Percentiles rank a stretch among this genome's conserved stretches.
Conservation (phyloP, 768 basidiomycete species). For the Tephrocybe sp. region DNA sequence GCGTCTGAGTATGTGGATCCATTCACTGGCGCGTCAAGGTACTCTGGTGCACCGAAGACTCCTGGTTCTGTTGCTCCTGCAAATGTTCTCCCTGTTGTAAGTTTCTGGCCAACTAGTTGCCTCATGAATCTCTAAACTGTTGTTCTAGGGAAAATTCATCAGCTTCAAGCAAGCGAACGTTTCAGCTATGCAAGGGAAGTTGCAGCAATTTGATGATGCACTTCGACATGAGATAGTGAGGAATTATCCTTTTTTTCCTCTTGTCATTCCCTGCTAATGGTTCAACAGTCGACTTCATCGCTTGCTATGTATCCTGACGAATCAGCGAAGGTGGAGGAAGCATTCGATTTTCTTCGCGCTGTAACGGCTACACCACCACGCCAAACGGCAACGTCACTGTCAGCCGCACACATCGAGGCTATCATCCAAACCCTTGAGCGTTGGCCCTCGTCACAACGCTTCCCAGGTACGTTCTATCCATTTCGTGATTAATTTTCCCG, state of each 20-base stretch:
- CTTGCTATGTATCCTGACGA: conserved; percentile 74
- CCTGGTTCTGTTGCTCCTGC: conserved; percentile 32
- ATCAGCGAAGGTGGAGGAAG: conserved; percentile 53
- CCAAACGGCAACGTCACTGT: conserved; percentile 33
- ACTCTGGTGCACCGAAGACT: conserved; percentile 43
- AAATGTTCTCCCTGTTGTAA: conserved; percentile 54
- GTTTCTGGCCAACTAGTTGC: conserved; percentile 13
- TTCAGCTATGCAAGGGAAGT: conserved; percentile 74
- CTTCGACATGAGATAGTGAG: conserved; percentile 71
- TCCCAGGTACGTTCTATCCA: conserved; percentile 43
- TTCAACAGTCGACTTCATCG: conserved; percentile 61
- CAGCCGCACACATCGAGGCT: conserved; percentile 55
- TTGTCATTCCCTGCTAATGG: conserved; percentile 2
- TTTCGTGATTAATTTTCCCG: not conserved
- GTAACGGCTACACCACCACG: conserved; percentile 38
- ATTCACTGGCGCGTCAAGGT: conserved; percentile 69
- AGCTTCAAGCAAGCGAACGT: conserved; percentile 87
- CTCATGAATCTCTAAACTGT: not conserved
- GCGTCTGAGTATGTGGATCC: conserved; percentile 54
- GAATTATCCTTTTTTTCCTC: not conserved
- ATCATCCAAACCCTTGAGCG: conserved; percentile 65
- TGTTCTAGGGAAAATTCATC: conserved; percentile 54
- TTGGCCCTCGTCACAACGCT: conserved; percentile 73
- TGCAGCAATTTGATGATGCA: conserved; percentile 72
- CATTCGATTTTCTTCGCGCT: conserved; percentile 58